Evolutionary conservation across 2,329 filamentous ascomycete species (phyloP).

Genomic region (Xylaria sp.): DNA sequence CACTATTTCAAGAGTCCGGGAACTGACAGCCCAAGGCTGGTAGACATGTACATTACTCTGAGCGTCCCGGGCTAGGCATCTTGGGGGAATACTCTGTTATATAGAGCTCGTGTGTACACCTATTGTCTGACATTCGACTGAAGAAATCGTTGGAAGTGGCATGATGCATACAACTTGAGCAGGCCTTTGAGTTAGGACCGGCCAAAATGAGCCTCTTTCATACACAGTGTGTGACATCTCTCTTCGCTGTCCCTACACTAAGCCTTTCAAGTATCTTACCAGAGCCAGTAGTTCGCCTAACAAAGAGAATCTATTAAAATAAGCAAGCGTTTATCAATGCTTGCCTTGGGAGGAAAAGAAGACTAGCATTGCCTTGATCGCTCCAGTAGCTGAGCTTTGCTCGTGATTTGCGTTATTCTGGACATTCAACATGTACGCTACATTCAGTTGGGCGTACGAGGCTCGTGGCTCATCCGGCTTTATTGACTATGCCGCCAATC

Average conservation of each 20-base stretch:
- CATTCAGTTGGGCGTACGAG: constrained; percentile 26
- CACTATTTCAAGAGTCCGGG: constrained; percentile 67
- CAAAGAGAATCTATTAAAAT: neutral
- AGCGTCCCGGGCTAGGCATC: constrained; percentile 7
- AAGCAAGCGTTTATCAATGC: neutral
- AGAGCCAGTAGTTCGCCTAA: neutral
- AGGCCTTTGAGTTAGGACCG: neutral
- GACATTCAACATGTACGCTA: constrained; percentile 14
- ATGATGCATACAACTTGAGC: neutral
- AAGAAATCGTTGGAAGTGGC: neutral
- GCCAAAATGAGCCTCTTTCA: neutral
- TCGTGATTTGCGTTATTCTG: neutral
- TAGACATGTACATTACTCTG: constrained; percentile 45
- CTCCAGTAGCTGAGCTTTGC: neutral
- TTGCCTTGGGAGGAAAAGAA: neutral
- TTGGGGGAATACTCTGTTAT: constrained; percentile 13
- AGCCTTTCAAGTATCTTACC: constrained; percentile 1
- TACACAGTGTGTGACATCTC: neutral
- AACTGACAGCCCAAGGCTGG: constrained; percentile 81
- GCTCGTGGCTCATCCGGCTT: constrained; percentile 9
- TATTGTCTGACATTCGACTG: neutral
- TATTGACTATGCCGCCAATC: neutral
- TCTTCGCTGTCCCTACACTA: neutral
- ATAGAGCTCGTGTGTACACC: constrained; percentile 25
- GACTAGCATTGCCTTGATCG: too few species aligned